phyloP scores from a whole-genome alignment of 768 basidiomycete genomes.

The Lenzites betulinus region DNA sequence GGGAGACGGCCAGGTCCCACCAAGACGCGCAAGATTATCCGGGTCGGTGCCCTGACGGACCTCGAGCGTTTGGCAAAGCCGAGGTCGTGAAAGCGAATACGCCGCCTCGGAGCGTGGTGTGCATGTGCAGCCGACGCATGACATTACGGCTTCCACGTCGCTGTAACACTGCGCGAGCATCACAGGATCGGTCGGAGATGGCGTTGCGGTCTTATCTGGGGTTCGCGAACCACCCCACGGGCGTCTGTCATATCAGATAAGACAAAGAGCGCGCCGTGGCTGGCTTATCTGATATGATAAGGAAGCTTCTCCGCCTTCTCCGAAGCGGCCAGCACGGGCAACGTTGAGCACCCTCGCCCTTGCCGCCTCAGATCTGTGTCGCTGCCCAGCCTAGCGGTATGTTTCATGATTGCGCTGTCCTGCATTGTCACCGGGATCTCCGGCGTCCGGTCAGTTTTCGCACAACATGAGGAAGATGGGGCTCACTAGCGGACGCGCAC shows the following conservation, averaged over 20 bases:
- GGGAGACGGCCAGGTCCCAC: not conserved
- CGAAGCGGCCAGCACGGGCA: not conserved
- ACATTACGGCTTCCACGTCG: not conserved
- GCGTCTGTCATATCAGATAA: not conserved
- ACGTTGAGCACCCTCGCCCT: not conserved
- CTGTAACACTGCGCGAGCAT: not conserved
- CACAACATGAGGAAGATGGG: too few species aligned
- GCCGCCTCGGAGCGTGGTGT: not conserved
- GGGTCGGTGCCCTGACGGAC: not conserved
- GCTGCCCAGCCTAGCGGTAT: not conserved
- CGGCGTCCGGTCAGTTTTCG: too few species aligned
- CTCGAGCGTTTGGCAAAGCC: not conserved
- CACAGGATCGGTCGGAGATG: not conserved
- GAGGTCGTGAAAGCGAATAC: not conserved
- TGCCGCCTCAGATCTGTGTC: not conserved
- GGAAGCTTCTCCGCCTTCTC: slow-evolving; percentile 3
- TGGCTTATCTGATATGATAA: slow-evolving; percentile 15
- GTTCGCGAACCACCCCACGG: not conserved
- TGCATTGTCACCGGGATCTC: too few species aligned
- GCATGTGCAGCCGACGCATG: not conserved
- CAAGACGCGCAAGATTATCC: not conserved
- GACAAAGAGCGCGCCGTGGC: not conserved
- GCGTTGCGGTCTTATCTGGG: not conserved
- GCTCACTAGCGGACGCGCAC: too few species aligned
- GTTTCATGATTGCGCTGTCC: not conserved